Evolutionary conservation across 208 protist genomes (phyloP).

Genomic region (Acanthamoeba triangularis): DNA sequence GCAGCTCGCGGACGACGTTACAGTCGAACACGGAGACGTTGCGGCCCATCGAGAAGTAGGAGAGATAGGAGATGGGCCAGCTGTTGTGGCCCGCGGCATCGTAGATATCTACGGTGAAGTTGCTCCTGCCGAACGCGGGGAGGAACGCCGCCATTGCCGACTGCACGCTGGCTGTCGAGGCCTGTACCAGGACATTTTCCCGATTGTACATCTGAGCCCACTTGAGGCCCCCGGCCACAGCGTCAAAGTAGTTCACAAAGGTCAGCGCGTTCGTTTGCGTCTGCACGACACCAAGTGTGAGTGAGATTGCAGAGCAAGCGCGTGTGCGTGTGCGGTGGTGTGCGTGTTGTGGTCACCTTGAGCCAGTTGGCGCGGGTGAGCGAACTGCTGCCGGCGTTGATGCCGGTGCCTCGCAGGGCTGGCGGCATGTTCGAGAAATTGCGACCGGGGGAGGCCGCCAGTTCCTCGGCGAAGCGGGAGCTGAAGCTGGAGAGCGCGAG

Average conservation of each 20-base stretch:
- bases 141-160: conserved; percentile 7
- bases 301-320: background rate
- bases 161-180: background rate
- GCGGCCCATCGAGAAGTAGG: background rate
- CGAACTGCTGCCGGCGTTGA: background rate
- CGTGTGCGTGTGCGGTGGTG: background rate
- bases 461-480: background rate
- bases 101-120: background rate
- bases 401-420: background rate
- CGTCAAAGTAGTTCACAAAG: background rate
- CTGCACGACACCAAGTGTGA: no score
- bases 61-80: conserved; percentile 14
- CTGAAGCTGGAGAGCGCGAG: background rate
- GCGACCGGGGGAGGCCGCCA: no score
- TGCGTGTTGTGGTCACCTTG: background rate
- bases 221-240: background rate
- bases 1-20: background rate
- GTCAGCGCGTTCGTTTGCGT: background rate
- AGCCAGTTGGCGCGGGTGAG: background rate
- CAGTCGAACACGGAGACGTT: background rate
- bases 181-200: background rate
- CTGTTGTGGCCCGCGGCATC: background rate
- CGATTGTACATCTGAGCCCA: background rate
- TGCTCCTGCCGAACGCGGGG: background rate
- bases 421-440: background rate